Percentiles rank a stretch among this genome's conserved stretches.
These are phyloP conservation scores for Triticum turgidum DNA, from an alignment of 176 grass and related monocot genomes.

Conservation along the genomic window DNA sequence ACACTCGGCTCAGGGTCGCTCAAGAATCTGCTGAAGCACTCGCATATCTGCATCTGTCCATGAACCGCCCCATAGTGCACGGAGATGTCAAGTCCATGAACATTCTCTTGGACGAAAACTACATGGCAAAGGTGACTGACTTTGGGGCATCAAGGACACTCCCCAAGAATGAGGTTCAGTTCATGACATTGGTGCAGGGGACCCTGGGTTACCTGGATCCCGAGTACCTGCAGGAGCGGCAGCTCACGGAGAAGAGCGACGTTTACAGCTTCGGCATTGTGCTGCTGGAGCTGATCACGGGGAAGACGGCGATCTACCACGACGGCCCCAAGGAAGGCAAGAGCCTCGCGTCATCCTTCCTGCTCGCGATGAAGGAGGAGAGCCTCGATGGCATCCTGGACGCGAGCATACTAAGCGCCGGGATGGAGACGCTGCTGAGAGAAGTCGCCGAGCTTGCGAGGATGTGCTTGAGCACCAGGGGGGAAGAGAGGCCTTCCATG, in stretches of 20 bases:
- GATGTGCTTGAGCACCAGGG: not conserved
- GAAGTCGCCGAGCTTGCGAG: not conserved
- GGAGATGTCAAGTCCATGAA: conserved; percentile 17
- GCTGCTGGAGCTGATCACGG: not conserved
- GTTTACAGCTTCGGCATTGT: not conserved
- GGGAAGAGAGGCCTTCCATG: not conserved
- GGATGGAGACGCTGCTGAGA: not conserved
- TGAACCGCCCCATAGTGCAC: not conserved
- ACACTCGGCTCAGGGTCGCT: not conserved
- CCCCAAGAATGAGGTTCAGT: conserved; percentile 9
- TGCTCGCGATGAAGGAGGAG: not conserved
- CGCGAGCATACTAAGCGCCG: not conserved
- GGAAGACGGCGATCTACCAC: not conserved
- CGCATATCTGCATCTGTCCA: not conserved
- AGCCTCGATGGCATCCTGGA: not conserved
- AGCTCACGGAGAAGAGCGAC: not conserved
- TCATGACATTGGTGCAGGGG: conserved; percentile 9
- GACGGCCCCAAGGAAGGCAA: not conserved
- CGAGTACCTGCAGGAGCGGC: conserved; percentile 4
- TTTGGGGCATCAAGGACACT: not conserved
- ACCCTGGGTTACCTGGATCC: conserved; percentile 3
- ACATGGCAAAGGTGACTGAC: not conserved
- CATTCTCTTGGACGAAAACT: not conserved
- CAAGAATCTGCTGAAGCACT: conserved; percentile 6
- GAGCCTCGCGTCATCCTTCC: not conserved